Evolutionary conservation across 225 moss, liverwort and hornwort genomes (phyloP), one percentile per base, ranked within the genome.

Genomic region (Lunularia cruciata): DNA sequence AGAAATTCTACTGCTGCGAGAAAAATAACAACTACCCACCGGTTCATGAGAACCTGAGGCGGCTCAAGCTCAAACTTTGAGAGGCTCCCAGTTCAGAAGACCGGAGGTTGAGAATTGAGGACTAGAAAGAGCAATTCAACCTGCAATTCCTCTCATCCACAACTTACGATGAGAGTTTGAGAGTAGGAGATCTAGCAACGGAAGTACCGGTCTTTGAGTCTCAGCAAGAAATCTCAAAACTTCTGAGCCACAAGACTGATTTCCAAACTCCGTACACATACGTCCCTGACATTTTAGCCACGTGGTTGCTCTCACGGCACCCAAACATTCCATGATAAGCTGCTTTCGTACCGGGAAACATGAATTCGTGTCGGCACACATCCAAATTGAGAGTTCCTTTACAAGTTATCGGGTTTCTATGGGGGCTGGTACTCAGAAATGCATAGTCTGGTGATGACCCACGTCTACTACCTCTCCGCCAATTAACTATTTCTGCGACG

Each of bases 401-500:
- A n/a, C n/a, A n/a, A 57, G 5, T 32, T 18, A 16, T 9, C 6
- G 3, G 20, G 9, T 20, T 19, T 59, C 8, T 19, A 34, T n/a
- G 35, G 19, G 34, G 19, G 2, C 9, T 1, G 54, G 23, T 12
- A 20, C 12, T n/a, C n/a, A n/a, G n/a, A 13, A 36, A 4, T 60
- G 60, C 61, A 61, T 61, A 40, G 61, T 60, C n/a, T 6, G n/a
- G 5, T 38, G 22, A 38, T 12, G 3, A 37, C 61, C 61, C 61
- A 61, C 61, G 39, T 61, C 42, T 25, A 61, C 42, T 61, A 40
- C 39, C n/a, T 61, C 39, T 22, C 23, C 38, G 61, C 61, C 61
- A 40, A 26, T 38, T 40, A 61, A n/a, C n/a, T n/a, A n/a, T n/a
- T n/a, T n/a, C n/a, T n/a, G n/a, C n/a, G n/a, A n/a, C n/a, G n/a